Base-by-base conservation (phyloP, 2,329 filamentous ascomycete species). In the Neofusicoccum sp. region DNA sequence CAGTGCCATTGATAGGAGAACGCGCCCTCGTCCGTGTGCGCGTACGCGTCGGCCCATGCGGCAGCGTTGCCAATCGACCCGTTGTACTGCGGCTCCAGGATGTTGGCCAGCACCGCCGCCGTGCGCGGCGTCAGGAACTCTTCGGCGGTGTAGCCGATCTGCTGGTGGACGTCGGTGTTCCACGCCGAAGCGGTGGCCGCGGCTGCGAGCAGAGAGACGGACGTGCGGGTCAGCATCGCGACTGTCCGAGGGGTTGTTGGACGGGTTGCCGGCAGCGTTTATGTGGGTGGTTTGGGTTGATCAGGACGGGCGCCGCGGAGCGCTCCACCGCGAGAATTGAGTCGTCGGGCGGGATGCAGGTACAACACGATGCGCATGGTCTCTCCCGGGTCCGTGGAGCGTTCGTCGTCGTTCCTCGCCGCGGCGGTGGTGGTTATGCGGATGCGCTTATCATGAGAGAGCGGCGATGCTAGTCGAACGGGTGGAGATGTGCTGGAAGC, bases 1-100 rank as follows among this genome's bases (percentile, higher is more conserved):
- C 73, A 77, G 58, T 76, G 74, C 75, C 75, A 77, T 54, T 75
- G 74, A 60, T 76, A 76, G 9, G 71, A 75, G 61, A 73, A 76
- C n/a, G 69, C 69, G n/a, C 74, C 74, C 64, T 75, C 69, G 16
- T 65, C 62, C 2, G 72, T 75, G 45, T 76, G 74, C 2, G 74
- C 73, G 47, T 73, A 76, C 20, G 66, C 68, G 54, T 77, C 74
- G 31, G 74, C 74, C 75, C 74, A 77, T 9, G 73, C 73, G 38
- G 75, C 74, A 1, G 73, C 72, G 36, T 68, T 67, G 6, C 75
- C 75, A 33, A 77, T 72, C 1, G 73, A 76, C 40, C 71, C 69
- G 59, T 75, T 71, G 62, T 76, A 77, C 62, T 74, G 65, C 1
- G 74, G 73, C 60, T 75, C 73, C 56, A 77, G 73, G 44, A 78